phyloP scores from a whole-genome alignment of 768 basidiomycete genomes.

The Psilocybe tampanensis region DNA sequence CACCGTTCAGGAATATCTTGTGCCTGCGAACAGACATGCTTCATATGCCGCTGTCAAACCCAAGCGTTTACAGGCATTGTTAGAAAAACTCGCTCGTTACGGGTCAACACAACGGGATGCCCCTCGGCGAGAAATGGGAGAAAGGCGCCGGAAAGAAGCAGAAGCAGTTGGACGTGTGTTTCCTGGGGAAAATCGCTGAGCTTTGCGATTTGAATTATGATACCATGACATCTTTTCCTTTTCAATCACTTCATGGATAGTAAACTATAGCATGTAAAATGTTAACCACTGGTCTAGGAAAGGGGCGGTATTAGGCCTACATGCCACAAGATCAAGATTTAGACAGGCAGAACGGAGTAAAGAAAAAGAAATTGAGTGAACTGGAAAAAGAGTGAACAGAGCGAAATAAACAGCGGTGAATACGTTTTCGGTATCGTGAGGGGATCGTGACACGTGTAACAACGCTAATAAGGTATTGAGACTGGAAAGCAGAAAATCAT shows the following conservation, averaged over 20 bases:
- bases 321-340: slow-evolving; percentile 21
- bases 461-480: slow-evolving; percentile 54
- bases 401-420: slow-evolving; percentile 43
- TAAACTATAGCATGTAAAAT: slow-evolving; percentile 30
- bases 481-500: slow-evolving; percentile 35
- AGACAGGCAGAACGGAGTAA: slow-evolving; percentile 21
- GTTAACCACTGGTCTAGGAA: slow-evolving; percentile 39
- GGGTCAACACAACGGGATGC: slow-evolving; percentile 65
- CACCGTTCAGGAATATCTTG: slow-evolving; percentile 78
- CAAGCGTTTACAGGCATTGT: slow-evolving; percentile 68
- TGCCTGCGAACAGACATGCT: slow-evolving; percentile 67
- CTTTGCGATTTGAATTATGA: slow-evolving; percentile 4
- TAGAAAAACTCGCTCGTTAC: slow-evolving; percentile 78
- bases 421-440: slow-evolving; percentile 61
- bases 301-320: slow-evolving; percentile 26
- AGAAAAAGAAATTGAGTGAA: slow-evolving; percentile 26
- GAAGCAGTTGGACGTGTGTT: slow-evolving; percentile 76
- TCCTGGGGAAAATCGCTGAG: slow-evolving; percentile 65
- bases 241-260: slow-evolving; percentile 23
- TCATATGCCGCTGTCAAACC: slow-evolving; percentile 69
- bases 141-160: slow-evolving; percentile 75
- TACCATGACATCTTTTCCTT: slow-evolving; percentile 6
- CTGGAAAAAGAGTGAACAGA: slow-evolving; percentile 31
- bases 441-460: slow-evolving; percentile 57
- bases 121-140: slow-evolving; percentile 63